Evolutionary conservation across 2,329 filamentous ascomycete species (phyloP), one percentile per base, ranked within the genome.

Genomic region (Lachnellula suecica): DNA sequence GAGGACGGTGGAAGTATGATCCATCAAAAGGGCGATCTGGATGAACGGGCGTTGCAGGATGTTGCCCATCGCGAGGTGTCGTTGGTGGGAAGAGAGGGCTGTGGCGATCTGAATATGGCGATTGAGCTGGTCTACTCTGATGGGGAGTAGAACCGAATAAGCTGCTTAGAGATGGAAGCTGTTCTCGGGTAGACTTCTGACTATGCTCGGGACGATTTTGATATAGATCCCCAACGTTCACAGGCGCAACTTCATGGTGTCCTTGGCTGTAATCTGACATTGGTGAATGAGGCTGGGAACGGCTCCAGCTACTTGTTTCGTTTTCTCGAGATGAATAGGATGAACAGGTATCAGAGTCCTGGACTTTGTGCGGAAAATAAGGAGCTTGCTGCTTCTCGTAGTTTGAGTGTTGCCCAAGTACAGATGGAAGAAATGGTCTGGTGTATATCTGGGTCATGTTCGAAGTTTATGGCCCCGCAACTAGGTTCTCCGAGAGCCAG

Each of bases 141-240:
- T 57, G 56, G 47, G 57, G 31, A 42, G 58, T 42, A 22, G 63
- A 58, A 15, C 54, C 62, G 61, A 68, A 66, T 7, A 69, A 43
- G 52, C 66, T 68, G 47, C 63, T 69, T 38, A 69, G 47, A 13
- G 67, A 60, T 40, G 67, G 67, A 3, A 69, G 56, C 23, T 62
- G 60, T 56, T 69, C 66, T 59, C 66, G 57, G 23, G 56, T 47
- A 27, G 54, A 37, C 11, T 63, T 61, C 22, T 58, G 52, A 34
- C 38, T 27, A 6, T 44, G 38, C 29, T 65, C 56, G 49, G 57
- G 57, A 7, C 46, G 55, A 41, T 47, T 52, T 40, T 56, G 57
- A 56, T 64, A 63, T 57, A 64, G 60, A 4, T 64, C 56, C 52
- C 44, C 59, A 37, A 35, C 44, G 51, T 56, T 59, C n/a, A 47